Conservation (phyloP, 306 rosid species). For the Cicer judaicum region DNA sequence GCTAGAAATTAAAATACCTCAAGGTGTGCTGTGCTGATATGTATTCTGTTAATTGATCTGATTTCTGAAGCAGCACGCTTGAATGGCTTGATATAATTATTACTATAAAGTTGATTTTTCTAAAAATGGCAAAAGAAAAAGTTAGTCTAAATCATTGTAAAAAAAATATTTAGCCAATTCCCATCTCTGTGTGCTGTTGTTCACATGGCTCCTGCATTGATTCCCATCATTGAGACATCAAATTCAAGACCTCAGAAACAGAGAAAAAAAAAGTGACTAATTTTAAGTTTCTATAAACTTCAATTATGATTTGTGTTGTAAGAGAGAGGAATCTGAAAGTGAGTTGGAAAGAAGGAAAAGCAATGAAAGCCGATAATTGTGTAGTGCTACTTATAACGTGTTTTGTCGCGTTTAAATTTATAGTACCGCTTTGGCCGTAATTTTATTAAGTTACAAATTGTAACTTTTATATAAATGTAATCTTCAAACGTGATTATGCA, state of each 20-base stretch:
- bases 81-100: conserved; percentile 17
- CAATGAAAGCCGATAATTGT: conserved; percentile 27
- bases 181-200: conserved; percentile 54
- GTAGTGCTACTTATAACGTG: not conserved
- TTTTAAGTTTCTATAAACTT: not conserved
- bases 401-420: too few species aligned
- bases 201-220: conserved; percentile 57
- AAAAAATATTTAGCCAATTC: conserved; percentile 45
- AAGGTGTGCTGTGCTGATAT: conserved; percentile 21
- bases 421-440: too few species aligned
- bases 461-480: too few species aligned
- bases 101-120: conserved; percentile 23
- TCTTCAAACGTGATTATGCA: too few species aligned
- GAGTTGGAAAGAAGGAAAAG: conserved; percentile 48
- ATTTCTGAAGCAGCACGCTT: conserved; percentile 15
- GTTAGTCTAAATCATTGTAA: conserved; percentile 52
- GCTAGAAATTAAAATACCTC: conserved; percentile 41
- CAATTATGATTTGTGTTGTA: conserved; percentile 38
- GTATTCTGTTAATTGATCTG: conserved; percentile 22
- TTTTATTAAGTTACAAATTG: too few species aligned
- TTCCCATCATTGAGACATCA: conserved; percentile 25
- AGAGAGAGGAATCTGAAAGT: conserved; percentile 52
- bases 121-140: conserved; percentile 42
- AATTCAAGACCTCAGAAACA: conserved; percentile 6
- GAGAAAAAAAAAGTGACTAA: too few species aligned